Conservation (phyloP, 495 filamentous ascomycete genomes). For the Podospora pseudoanserina region DNA sequence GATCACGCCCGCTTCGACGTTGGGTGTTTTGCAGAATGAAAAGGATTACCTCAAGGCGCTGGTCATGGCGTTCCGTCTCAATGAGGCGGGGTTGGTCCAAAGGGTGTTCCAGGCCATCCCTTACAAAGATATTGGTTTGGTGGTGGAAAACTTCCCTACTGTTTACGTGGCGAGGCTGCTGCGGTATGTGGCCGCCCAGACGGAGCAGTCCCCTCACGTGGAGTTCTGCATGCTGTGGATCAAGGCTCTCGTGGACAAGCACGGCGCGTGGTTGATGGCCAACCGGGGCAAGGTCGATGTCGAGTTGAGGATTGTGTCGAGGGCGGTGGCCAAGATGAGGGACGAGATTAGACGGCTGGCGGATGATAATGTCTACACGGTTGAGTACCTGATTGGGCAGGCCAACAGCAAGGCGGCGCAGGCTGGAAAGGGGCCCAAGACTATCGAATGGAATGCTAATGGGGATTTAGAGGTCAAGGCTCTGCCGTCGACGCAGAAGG, state of each 20-base stretch:
- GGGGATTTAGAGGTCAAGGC: slow-evolving; percentile 22
- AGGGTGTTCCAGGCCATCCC: slow-evolving; percentile 84
- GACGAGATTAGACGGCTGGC: slow-evolving; percentile 69
- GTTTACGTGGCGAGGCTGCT: slow-evolving; percentile 83
- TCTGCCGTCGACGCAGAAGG: slow-evolving; percentile 26
- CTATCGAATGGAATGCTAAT: slow-evolving; percentile 21
- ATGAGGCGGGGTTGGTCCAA: slow-evolving; percentile 70
- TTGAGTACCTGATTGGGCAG: slow-evolving; percentile 70
- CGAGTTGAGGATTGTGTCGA: slow-evolving; percentile 74
- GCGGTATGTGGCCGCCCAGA: slow-evolving; percentile 78
- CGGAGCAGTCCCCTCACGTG: slow-evolving; percentile 86
- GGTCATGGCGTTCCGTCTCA: slow-evolving; percentile 94
- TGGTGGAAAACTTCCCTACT: slow-evolving; percentile 72
- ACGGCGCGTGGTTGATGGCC: slow-evolving; percentile 79
- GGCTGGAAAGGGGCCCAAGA: slow-evolving; percentile 1
- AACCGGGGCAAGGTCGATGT: slow-evolving; percentile 70
- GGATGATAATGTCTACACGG: slow-evolving; percentile 79
- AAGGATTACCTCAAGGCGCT: slow-evolving; percentile 85
- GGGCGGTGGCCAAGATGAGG: slow-evolving; percentile 72
- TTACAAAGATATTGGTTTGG: slow-evolving; percentile 66
- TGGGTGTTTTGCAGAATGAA: slow-evolving; percentile 67
- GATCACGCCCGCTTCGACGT: slow-evolving; percentile 78
- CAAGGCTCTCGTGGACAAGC: slow-evolving; percentile 72
- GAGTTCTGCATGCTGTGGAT: slow-evolving; percentile 95
- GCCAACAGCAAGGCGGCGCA: slow-evolving; percentile 24